A percentile compares a stretch with the other conserved stretches of the same genome.
These are phyloP conservation scores for Alternaria sp. DNA, from an alignment of 2,329 filamentous ascomycete genomes.

Conservation along the genomic window DNA sequence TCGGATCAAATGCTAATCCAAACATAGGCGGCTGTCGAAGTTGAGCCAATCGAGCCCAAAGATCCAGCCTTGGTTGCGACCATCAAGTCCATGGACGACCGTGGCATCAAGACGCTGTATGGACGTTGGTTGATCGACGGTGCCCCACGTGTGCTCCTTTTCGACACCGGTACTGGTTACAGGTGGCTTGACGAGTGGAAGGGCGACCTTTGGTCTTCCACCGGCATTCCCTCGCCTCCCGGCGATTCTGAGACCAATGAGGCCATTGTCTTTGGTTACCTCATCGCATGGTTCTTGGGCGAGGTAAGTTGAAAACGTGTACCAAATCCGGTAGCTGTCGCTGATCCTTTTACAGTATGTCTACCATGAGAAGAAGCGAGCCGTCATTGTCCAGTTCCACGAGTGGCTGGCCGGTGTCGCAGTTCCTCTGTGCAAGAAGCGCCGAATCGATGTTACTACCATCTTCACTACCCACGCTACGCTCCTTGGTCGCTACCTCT, in stretches of 20 bases:
- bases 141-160: conserved; percentile 89
- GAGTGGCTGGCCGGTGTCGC: conserved; percentile 98
- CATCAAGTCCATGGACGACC: conserved; percentile 90
- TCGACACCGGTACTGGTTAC: conserved; percentile 95
- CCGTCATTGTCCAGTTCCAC: conserved; percentile 98
- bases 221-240: conserved; percentile 92
- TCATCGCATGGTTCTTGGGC: conserved; percentile 97
- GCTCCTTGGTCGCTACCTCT: conserved; percentile 92
- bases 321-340: not conserved
- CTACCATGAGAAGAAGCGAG: conserved; percentile 87
- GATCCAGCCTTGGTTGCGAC: conserved; percentile 81
- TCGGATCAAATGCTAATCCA: conserved; percentile 28
- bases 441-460: conserved; percentile 94
- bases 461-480: conserved; percentile 99
- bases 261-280: conserved; percentile 95
- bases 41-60: conserved; percentile 88
- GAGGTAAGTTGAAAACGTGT: conserved; percentile 69
- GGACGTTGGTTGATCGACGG: conserved; percentile 98
- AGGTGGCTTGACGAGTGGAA: conserved; percentile 96
- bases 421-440: conserved; percentile 89
- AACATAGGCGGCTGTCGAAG: conserved; percentile 89
- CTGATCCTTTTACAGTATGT: conserved; percentile 72
- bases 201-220: conserved; percentile 89
- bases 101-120: conserved; percentile 89
- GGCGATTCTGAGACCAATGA: conserved; percentile 96